Evolutionary conservation across 495 filamentous ascomycete species (phyloP), one percentile per base, ranked within the genome.

Genomic region (Daldinia grandis): DNA sequence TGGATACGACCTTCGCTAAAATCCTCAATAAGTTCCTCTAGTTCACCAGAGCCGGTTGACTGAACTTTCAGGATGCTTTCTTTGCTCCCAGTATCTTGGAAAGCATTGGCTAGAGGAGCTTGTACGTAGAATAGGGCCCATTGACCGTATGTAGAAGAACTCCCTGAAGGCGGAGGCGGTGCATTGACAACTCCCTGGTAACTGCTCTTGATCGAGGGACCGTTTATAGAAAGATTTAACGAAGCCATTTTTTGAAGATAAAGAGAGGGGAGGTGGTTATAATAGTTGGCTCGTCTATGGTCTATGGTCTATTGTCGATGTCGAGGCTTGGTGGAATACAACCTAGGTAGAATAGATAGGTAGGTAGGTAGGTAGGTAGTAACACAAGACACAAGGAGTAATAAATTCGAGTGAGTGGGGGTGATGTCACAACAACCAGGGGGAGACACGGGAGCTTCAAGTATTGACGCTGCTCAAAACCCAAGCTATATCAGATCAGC

Each of bases 1-100:
- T 99, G 95, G 55, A 98, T 90, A 68, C 93, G 89, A 47, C 95
- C 95, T 79, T 99, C 95, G 61, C 90, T 98, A 80, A 99, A 97
- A 59, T 99, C 95, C 58, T 99, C 96, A 71, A 97, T 88, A n/a
- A 99, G 85, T 63, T 97, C 93, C n/a, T 86, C 81, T 58, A 99
- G 84, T 80, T 99, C 96, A 59, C 95, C 96, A 80, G 98, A 95
- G 81, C 94, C 96, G 37, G 93, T 93, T 71, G 83, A 91, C 75
- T 98, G 93, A 38, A 98, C 94, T 80, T 97, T 98, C 55, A 99
- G 80, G 0, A 97, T 88, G 78, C 95, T 98, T 80, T 98, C 94
- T 79, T 97, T 98, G 40, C 88, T 86, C 21, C 87, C 89, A 49
- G 87, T 81, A 77, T 94, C 91, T 81, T 97, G 93, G 79, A 99